A percentile compares a stretch with the other conserved stretches of the same genome.
Evolutionary conservation across 257 asterid genomes (phyloP).

Genomic region (Cinchona pubescens): DNA sequence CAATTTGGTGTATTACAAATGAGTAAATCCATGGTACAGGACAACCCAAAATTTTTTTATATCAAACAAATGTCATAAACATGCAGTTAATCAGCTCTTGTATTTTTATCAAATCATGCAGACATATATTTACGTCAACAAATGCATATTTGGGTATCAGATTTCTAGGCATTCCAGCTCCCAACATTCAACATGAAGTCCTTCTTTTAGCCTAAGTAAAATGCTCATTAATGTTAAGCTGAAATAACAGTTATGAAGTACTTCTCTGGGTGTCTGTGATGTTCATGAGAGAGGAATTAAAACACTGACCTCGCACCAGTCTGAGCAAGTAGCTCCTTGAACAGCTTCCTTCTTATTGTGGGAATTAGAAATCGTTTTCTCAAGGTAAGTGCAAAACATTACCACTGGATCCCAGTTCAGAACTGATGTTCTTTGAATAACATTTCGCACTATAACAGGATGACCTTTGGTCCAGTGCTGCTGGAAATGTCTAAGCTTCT

Average conservation of each 20-base stretch:
- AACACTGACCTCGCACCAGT: conserved; percentile 92
- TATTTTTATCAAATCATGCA: neutral
- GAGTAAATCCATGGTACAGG: no score
- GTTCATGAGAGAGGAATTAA: conserved; percentile 12
- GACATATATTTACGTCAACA: neutral
- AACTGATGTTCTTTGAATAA: conserved; percentile 43
- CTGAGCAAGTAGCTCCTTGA: conserved; percentile 48
- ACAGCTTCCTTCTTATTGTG: conserved; percentile 34
- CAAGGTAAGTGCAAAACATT: conserved; percentile 75
- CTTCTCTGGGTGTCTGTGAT: neutral
- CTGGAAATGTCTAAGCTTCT: conserved; percentile 76
- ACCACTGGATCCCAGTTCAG: conserved; percentile 84
- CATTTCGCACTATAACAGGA: conserved; percentile 80
- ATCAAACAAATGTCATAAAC: neutral
- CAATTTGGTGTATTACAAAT: neutral
- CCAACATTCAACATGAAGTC: neutral
- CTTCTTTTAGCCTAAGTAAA: neutral
- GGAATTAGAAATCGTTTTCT: conserved; percentile 53
- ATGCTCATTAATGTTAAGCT: neutral
- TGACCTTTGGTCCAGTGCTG: conserved; percentile 88
- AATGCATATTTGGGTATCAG: neutral
- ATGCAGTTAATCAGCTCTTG: neutral
- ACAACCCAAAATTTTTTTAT: neutral
- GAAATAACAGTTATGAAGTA: conserved; percentile 6
- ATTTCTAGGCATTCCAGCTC: neutral